Evolutionary conservation across 768 basidiomycete genomes (phyloP).

Genomic region (Lactarius trivialis): DNA sequence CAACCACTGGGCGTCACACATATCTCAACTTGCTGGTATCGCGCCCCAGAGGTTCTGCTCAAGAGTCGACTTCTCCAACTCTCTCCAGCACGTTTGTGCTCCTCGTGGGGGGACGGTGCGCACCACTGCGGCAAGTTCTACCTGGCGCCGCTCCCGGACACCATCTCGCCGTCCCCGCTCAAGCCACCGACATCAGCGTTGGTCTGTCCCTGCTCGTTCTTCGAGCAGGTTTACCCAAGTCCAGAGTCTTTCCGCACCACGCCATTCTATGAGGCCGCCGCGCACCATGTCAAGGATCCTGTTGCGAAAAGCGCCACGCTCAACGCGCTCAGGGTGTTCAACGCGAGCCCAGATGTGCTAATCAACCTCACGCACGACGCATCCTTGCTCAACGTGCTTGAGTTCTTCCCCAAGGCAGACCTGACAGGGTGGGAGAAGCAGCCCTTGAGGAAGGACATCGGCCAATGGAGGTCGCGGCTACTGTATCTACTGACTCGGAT

Average conservation of each 20-base stretch:
- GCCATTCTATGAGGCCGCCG: background rate
- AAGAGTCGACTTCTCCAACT: no score
- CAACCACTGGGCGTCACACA: conserved; percentile 91
- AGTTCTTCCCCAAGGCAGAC: background rate
- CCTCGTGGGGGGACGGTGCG: no score
- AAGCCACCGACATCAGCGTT: no score
- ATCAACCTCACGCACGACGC: background rate
- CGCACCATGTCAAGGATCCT: no score
- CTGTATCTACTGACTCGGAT: no score
- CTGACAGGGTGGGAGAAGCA: background rate
- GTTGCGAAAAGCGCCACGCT: background rate
- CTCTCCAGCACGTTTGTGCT: no score
- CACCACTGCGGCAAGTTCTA: no score
- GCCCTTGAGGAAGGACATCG: no score
- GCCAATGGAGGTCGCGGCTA: no score
- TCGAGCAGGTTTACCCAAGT: background rate
- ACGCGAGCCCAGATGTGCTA: background rate
- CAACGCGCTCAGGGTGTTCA: background rate
- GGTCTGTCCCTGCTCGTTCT: background rate
- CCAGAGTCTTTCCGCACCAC: background rate
- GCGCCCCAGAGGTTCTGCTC: conserved; percentile 93
- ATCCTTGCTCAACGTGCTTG: background rate
- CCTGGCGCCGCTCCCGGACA: no score
- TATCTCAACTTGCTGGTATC: conserved; percentile 99
- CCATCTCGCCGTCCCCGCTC: no score